A percentile compares a stretch with the other conserved stretches of the same genome.
These are phyloP conservation scores for Toxoplasma gondii DNA, from an alignment of 169 alveolate genomes.

Conservation along the genomic window DNA sequence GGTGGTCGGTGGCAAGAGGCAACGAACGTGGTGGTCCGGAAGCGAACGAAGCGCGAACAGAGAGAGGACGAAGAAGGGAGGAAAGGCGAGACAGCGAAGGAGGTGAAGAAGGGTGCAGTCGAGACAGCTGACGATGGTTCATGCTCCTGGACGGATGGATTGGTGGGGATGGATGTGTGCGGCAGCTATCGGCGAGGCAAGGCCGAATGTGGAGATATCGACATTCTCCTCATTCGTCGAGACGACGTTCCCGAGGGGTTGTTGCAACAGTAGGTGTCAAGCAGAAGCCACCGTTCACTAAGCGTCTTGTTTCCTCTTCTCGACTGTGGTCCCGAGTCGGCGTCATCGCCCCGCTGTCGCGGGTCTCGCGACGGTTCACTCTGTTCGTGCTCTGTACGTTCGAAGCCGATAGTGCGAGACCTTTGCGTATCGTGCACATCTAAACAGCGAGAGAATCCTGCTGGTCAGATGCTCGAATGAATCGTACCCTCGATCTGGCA, in stretches of 20 bases:
- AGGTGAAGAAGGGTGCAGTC: background rate
- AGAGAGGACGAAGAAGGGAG: background rate
- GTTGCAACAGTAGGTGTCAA: slow-evolving; percentile 65
- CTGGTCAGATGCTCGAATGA: too few relatives aligned
- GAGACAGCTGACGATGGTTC: background rate
- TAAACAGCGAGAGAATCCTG: too few relatives aligned
- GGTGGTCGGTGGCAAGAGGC: background rate
- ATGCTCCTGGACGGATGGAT: background rate
- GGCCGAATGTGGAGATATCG: slow-evolving; percentile 88
- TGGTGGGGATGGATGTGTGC: slow-evolving; percentile 76
- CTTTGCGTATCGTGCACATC: too few relatives aligned
- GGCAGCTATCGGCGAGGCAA: slow-evolving; percentile 89
- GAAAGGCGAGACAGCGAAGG: background rate
- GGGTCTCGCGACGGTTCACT: too few relatives aligned
- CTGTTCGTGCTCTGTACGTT: too few relatives aligned
- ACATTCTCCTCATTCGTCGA: slow-evolving; percentile 82
- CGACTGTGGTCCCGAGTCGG: background rate
- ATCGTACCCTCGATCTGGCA: too few relatives aligned
- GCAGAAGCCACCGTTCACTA: background rate
- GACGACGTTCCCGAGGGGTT: slow-evolving; percentile 70
- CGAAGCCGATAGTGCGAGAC: too few relatives aligned
- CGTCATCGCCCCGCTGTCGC: background rate
- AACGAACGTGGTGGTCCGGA: background rate
- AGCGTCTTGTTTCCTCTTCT: background rate
- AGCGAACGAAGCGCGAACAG: background rate